Conservation (phyloP, 306 rosid genomes). For the Prunus campanulata region DNA sequence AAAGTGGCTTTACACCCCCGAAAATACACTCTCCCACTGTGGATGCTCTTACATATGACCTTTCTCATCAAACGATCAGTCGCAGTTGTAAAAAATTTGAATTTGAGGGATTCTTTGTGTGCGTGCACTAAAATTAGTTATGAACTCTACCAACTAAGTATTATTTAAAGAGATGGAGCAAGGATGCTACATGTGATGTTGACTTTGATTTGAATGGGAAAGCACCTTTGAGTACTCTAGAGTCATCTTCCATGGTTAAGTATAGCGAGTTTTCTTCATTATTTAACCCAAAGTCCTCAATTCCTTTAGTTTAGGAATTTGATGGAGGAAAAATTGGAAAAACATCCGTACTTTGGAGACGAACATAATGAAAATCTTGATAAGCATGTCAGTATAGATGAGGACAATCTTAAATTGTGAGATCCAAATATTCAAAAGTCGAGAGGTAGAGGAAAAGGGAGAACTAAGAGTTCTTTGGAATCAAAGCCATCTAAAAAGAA, state of each 20-base stretch:
- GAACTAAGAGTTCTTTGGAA: neutral
- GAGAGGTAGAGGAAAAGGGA: neutral
- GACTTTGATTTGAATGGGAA: neutral
- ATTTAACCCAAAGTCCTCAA: too few relatives aligned
- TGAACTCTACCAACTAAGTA: neutral
- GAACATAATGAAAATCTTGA: neutral
- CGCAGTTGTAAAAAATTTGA: neutral
- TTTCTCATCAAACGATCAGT: neutral
- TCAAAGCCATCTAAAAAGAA: neutral
- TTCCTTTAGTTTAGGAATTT: too few relatives aligned
- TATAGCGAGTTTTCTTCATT: neutral
- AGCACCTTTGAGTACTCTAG: too few relatives aligned
- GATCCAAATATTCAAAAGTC: neutral
- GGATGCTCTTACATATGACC: neutral
- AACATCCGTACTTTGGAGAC: neutral
- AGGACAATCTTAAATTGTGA: too few relatives aligned
- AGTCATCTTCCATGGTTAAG: neutral
- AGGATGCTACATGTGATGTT: neutral
- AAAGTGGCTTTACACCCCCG: too few relatives aligned
- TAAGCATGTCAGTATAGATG: neutral
- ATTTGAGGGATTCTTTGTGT: neutral
- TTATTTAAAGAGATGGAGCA: neutral
- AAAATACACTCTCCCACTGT: too few relatives aligned
- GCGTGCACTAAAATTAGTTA: neutral
- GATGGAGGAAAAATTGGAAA: neutral